Percentiles rank a stretch among this genome's conserved stretches.
phyloP scores from a whole-genome alignment of 768 basidiomycete genomes.

The Phallus indusiatus region DNA sequence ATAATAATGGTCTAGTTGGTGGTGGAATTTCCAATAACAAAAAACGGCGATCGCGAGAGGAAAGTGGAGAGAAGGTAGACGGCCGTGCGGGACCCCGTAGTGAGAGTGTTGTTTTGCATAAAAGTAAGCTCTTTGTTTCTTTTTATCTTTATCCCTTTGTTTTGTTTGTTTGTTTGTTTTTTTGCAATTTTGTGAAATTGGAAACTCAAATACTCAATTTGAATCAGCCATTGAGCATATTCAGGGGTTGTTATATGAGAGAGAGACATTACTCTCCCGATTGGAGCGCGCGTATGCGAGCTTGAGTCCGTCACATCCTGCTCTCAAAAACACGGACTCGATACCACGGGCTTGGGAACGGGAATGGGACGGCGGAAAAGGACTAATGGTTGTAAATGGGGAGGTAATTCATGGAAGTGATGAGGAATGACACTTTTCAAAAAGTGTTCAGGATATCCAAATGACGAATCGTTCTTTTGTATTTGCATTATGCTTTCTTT shows the following conservation, averaged over 20 bases:
- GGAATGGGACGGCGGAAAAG: conserved; percentile 72
- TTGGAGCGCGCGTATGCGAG: conserved; percentile 47
- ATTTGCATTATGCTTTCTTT: not conserved
- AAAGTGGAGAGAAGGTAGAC: conserved; percentile 55
- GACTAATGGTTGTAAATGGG: conserved; percentile 23
- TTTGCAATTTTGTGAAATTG: not conserved
- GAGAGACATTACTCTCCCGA: conserved; percentile 45
- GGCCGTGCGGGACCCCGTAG: conserved; percentile 85
- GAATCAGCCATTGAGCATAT: conserved; percentile 78
- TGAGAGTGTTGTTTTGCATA: conserved; percentile 80
- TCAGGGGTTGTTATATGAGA: conserved; percentile 52
- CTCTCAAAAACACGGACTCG: conserved; percentile 27
- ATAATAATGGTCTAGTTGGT: conserved; percentile 9
- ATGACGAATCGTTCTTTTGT: not conserved
- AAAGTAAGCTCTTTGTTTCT: no score
- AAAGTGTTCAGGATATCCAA: not conserved
- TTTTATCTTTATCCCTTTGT: no score
- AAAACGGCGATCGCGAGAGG: conserved; percentile 25
- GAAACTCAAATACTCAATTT: not conserved
- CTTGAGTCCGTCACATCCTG: conserved; percentile 55
- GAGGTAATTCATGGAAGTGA: conserved; percentile 32
- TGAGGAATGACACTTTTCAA: conserved; percentile 25
- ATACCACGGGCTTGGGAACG: conserved; percentile 57
- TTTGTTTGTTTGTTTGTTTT: conserved; percentile 23
- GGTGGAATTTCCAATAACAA: conserved; percentile 18